A percentile compares a stretch with the other conserved stretches of the same genome.
These are phyloP conservation scores for Bruguiera gymnorhiza DNA, from an alignment of 345 rosid genomes.

Conservation along the genomic window DNA sequence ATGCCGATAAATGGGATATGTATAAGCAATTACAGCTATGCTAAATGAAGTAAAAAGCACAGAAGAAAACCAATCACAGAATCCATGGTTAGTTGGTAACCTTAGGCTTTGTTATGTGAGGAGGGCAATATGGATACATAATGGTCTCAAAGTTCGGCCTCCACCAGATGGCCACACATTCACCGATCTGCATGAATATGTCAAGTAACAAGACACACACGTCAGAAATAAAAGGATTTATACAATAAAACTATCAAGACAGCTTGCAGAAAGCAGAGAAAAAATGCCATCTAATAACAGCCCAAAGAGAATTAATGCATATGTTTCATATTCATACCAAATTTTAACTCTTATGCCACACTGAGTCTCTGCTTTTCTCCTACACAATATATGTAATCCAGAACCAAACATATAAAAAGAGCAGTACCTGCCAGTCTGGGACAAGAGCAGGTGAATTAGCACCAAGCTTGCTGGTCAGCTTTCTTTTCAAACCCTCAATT, in stretches of 20 bases:
- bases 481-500: conserved; percentile 91
- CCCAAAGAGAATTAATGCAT: neutral
- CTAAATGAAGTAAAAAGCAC: neutral
- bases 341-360: neutral
- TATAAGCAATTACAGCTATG: neutral
- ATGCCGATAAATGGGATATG: conserved; percentile 7
- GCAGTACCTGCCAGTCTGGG: conserved; percentile 87
- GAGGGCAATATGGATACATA: conserved; percentile 98
- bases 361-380: neutral
- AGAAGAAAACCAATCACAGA: neutral
- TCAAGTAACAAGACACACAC: neutral
- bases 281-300: neutral
- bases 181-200: conserved; percentile 63
- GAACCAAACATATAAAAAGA: neutral
- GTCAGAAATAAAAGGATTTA: neutral
- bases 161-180: conserved; percentile 98
- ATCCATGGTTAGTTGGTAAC: conserved; percentile 24
- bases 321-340: neutral
- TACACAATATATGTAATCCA: neutral
- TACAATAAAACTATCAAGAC: conserved; percentile 1
- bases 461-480: conserved; percentile 92
- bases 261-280: conserved; percentile 5
- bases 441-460: conserved; percentile 74
- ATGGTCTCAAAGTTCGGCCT: conserved; percentile 98
- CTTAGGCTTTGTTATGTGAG: conserved; percentile 96